Evolutionary conservation across 805 yeast species (phyloP).

Genomic region (Candida taoyuanica): DNA sequence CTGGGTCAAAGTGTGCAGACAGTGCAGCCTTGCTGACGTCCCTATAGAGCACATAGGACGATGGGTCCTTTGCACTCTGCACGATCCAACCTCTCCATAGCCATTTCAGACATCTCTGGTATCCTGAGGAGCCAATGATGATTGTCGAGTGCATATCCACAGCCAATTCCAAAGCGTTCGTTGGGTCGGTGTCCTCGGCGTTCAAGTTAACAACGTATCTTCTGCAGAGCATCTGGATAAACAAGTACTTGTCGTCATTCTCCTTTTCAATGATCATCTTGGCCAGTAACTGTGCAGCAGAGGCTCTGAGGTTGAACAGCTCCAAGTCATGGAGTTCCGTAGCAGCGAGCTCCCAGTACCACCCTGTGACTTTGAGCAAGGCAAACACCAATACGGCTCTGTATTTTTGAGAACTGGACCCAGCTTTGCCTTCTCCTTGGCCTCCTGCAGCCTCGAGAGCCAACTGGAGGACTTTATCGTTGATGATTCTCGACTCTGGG

Average conservation of each 20-base stretch:
- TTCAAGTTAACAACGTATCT: slow-evolving; percentile 63
- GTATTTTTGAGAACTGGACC: slow-evolving; percentile 56
- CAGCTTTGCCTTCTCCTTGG: slow-evolving; percentile 50
- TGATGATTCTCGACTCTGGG: slow-evolving; percentile 57
- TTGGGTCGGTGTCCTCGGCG: slow-evolving; percentile 56
- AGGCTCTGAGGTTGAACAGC: slow-evolving; percentile 53
- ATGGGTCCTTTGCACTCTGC: slow-evolving; percentile 66
- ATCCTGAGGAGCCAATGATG: slow-evolving; percentile 76
- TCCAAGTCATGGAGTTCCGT: slow-evolving; percentile 65
- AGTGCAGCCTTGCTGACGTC: slow-evolving; percentile 53
- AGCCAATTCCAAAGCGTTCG: slow-evolving; percentile 79
- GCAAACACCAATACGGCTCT: slow-evolving; percentile 67
- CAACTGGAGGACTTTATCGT: slow-evolving; percentile 51
- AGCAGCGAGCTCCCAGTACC: slow-evolving; percentile 64
- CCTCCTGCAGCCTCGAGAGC: slow-evolving; percentile 81
- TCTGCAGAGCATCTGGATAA: slow-evolving; percentile 72
- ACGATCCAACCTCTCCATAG: slow-evolving; percentile 92
- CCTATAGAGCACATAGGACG: slow-evolving; percentile 60
- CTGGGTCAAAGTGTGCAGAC: slow-evolving; percentile 69
- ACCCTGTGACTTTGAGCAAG: slow-evolving; percentile 65
- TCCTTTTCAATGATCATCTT: slow-evolving; percentile 62
- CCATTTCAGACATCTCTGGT: slow-evolving; percentile 84
- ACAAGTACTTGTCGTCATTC: slow-evolving; percentile 49
- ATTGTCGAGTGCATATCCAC: slow-evolving; percentile 78
- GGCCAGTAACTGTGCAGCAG: slow-evolving; percentile 73